A percentile compares a stretch with the other conserved stretches of the same genome.
These are phyloP conservation scores for Trichosporon sp. DNA, from an alignment of 1,284 basidiomycete genomes.

Conservation along the genomic window DNA sequence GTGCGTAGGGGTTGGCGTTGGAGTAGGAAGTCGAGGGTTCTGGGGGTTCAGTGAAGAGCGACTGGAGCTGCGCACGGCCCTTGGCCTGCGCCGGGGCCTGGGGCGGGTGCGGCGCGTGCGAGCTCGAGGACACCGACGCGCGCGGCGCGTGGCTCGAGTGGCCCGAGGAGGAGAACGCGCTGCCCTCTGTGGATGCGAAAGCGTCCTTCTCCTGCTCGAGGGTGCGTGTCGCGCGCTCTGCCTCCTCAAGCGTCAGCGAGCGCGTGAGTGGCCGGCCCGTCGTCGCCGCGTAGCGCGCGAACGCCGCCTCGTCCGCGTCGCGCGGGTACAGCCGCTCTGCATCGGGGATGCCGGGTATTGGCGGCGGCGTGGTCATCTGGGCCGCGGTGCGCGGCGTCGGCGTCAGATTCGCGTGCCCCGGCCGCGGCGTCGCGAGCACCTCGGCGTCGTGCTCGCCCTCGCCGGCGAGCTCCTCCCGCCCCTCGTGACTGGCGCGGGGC, in stretches of 20 bases:
- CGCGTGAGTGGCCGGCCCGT: background rate
- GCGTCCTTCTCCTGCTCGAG: constrained; percentile 1
- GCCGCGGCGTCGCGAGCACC: background rate
- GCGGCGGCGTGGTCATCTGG: background rate
- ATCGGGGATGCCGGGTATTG: background rate
- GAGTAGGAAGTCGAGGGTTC: background rate
- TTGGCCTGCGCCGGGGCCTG: background rate
- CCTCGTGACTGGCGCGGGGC: background rate
- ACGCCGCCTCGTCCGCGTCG: background rate
- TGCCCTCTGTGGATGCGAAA: background rate
- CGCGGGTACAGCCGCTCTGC: background rate
- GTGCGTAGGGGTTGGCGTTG: background rate
- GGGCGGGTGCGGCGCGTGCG: background rate
- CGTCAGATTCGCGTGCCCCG: background rate
- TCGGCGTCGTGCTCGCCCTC: background rate
- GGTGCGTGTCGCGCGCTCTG: background rate
- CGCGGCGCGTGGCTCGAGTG: background rate
- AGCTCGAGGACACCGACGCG: background rate
- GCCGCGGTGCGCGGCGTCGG: background rate
- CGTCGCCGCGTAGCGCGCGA: background rate
- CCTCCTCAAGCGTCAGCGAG: background rate
- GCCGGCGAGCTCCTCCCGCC: background rate
- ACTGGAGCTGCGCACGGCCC: background rate
- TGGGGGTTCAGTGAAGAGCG: background rate
- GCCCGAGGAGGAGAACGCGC: background rate